Evolutionary conservation across 257 asterid species (phyloP).

Genomic region (Fraxinus americana): DNA sequence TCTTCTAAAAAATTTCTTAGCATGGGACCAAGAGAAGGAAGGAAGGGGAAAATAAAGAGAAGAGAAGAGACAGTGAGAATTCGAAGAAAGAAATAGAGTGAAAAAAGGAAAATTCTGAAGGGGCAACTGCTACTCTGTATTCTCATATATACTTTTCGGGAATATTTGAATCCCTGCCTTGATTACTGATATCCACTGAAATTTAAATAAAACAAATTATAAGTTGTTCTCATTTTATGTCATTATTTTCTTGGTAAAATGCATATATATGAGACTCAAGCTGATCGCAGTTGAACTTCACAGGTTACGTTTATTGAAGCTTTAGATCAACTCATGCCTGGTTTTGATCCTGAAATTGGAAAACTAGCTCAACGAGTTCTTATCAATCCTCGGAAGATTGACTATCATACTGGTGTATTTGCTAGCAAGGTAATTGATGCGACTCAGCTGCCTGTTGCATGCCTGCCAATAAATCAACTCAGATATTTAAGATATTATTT

Average conservation of each 20-base stretch:
- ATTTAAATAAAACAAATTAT: background rate
- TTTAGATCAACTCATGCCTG: constrained; percentile 93
- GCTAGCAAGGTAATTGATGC: constrained; percentile 80
- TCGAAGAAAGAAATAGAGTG: background rate
- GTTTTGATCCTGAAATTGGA: constrained; percentile 95
- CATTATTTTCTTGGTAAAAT: constrained; percentile 8
- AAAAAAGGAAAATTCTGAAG: background rate
- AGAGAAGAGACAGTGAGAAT: background rate
- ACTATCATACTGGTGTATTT: constrained; percentile 83
- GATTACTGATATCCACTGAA: constrained; percentile 3
- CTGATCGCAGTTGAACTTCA: constrained; percentile 36
- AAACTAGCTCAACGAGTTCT: constrained; percentile 90
- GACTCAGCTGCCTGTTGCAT: constrained; percentile 16
- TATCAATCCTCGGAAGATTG: constrained; percentile 84
- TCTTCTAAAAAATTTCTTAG: background rate
- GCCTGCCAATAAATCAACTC: background rate
- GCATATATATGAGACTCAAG: constrained; percentile 23
- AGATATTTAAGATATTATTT: constrained; percentile 3
- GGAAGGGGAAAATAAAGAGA: background rate
- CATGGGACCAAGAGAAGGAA: background rate
- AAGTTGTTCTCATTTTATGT: background rate
- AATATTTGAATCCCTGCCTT: background rate
- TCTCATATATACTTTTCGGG: background rate
- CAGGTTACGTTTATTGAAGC: constrained; percentile 96
- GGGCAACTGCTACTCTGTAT: background rate